Percentiles rank a stretch among this genome's conserved stretches.
phyloP scores from a whole-genome alignment of 2,329 filamentous ascomycete species.

The Scytalidium sp. region DNA sequence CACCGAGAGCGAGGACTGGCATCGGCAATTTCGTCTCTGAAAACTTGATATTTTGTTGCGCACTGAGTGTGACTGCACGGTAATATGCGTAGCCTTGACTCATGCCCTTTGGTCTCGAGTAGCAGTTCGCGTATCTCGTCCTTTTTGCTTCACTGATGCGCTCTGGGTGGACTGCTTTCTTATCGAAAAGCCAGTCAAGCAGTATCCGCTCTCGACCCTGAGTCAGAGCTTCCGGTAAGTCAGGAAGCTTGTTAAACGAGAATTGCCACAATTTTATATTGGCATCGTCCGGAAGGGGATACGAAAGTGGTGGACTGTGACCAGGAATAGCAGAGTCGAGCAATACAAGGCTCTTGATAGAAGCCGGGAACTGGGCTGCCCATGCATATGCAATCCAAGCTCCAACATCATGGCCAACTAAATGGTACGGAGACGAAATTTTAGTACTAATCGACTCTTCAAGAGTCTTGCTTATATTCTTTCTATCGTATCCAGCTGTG shows the following conservation, averaged over 20 bases:
- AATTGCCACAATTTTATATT: conserved; percentile 26
- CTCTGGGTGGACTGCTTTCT: too few relatives aligned
- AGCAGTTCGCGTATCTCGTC: too few relatives aligned
- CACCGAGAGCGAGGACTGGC: conserved; percentile 7
- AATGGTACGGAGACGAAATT: conserved; percentile 18
- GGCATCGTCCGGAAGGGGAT: conserved; percentile 14
- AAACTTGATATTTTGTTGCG: conserved; percentile 20
- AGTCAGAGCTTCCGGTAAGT: conserved; percentile 22
- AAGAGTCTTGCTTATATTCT: conserved; percentile 20
- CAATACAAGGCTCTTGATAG: conserved; percentile 20
- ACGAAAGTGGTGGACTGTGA: conserved; percentile 14
- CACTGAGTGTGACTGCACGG: conserved; percentile 18
- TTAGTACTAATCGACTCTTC: conserved; percentile 9
- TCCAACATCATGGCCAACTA: conserved; percentile 25
- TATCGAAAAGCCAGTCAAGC: too few relatives aligned
- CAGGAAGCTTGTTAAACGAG: conserved; percentile 24
- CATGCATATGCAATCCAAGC: conserved; percentile 24
- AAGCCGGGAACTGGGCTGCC: conserved; percentile 19
- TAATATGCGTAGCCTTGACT: conserved; percentile 25
- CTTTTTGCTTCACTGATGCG: too few relatives aligned
- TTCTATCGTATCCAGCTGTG: conserved; percentile 18
- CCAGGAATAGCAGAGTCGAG: conserved; percentile 20
- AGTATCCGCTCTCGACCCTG: not conserved
- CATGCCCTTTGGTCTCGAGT: conserved; percentile 11
- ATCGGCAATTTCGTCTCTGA: conserved; percentile 15